These are phyloP conservation scores for Cicer yamashitae DNA, from an alignment of 306 rosid species.

Conservation along the genomic window DNA sequence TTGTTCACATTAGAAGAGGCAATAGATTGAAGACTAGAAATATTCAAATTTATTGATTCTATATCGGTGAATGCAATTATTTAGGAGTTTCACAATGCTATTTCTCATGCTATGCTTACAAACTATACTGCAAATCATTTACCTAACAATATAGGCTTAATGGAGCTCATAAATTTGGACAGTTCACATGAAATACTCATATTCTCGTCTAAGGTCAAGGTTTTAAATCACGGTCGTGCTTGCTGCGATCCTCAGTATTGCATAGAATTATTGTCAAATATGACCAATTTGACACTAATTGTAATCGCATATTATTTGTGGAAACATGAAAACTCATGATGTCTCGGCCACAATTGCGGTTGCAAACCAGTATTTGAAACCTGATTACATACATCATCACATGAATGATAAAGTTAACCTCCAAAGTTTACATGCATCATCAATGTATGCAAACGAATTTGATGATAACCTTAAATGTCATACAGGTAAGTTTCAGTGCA, in stretches of 20 bases:
- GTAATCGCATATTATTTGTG: not conserved
- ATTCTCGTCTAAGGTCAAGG: too few species aligned
- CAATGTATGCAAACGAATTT: not conserved
- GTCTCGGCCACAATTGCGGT: not conserved
- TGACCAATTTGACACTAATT: not conserved
- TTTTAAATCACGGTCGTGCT: too few species aligned
- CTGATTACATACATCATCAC: not conserved
- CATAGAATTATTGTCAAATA: not conserved
- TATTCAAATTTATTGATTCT: not conserved
- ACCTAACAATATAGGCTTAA: too few species aligned
- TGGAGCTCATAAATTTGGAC: too few species aligned
- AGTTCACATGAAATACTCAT: too few species aligned
- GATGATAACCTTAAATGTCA: conserved; percentile 2
- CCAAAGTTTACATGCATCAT: not conserved
- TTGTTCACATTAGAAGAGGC: not conserved
- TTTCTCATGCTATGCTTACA: too few species aligned
- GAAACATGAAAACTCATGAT: not conserved
- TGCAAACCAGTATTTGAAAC: not conserved
- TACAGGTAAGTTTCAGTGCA: conserved; percentile 78
- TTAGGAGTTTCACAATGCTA: too few species aligned
- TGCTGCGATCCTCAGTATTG: not conserved
- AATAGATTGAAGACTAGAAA: not conserved
- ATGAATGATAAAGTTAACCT: not conserved
- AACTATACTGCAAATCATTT: too few species aligned
- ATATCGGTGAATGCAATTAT: not conserved